Evolutionary conservation across 495 filamentous ascomycete species (phyloP).

Genomic region (Glonium stellatum): DNA sequence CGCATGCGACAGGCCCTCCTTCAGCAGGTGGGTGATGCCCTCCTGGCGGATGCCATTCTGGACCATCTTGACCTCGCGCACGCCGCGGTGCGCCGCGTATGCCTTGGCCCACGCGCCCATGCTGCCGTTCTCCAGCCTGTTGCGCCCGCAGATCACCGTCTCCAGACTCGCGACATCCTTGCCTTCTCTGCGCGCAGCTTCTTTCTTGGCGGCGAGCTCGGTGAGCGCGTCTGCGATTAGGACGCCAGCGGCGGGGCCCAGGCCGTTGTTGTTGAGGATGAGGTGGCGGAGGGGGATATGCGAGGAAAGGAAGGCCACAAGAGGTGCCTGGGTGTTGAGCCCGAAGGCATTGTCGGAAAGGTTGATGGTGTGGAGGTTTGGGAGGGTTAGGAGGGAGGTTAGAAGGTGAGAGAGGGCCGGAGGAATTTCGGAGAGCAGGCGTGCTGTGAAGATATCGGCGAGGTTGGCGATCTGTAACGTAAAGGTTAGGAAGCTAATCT

Average conservation of each 20-base stretch:
- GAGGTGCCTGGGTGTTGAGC: conserved; percentile 61
- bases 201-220: conserved; percentile 74
- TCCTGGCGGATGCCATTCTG: conserved; percentile 96
- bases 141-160: conserved; percentile 92
- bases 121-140: conserved; percentile 87
- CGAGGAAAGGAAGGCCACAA: conserved; percentile 66
- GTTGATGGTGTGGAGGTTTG: conserved; percentile 81
- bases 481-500: neutral
- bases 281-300: conserved; percentile 86
- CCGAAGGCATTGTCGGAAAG: conserved; percentile 98
- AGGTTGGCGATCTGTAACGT: conserved; percentile 65
- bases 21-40: conserved; percentile 71
- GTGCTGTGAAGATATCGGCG: conserved; percentile 94
- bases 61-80: conserved; percentile 90
- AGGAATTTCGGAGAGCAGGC: conserved; percentile 89
- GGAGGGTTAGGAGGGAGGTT: conserved; percentile 73
- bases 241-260: conserved; percentile 82
- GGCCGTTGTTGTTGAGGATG: conserved; percentile 96
- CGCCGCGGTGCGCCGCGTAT: conserved; percentile 66
- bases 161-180: conserved; percentile 65
- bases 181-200: conserved; percentile 56
- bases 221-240: conserved; percentile 72
- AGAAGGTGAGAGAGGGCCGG: conserved; percentile 79
- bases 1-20: conserved; percentile 64
- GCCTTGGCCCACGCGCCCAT: conserved; percentile 92